phyloP scores from a whole-genome alignment of 2,329 filamentous ascomycete species.

The Xylariaceae sp. region DNA sequence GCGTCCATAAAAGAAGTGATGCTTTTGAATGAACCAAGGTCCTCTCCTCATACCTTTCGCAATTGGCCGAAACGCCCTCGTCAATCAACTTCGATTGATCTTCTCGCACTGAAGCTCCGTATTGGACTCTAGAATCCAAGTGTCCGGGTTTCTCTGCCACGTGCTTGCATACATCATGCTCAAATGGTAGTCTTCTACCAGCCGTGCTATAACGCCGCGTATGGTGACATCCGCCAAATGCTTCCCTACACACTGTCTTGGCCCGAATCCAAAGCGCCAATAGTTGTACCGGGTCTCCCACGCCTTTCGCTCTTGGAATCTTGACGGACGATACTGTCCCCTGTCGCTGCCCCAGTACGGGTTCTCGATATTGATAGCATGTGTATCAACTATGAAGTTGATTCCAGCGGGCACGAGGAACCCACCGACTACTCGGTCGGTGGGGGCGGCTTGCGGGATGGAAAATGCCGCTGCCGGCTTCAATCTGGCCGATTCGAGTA shows the following conservation, averaged over 20 bases:
- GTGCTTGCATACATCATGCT: not conserved
- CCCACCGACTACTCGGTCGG: conserved; percentile 29
- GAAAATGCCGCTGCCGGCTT: conserved; percentile 37
- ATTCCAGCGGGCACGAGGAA: conserved; percentile 34
- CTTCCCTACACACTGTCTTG: conserved; percentile 39
- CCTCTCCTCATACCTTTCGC: too few relatives aligned
- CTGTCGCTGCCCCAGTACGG: conserved; percentile 35
- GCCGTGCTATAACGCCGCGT: conserved; percentile 14
- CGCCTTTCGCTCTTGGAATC: conserved; percentile 21
- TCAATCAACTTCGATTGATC: too few relatives aligned
- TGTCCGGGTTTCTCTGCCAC: conserved; percentile 10
- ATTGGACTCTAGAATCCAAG: conserved; percentile 15
- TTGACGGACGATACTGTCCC: conserved; percentile 30
- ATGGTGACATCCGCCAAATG: conserved; percentile 36
- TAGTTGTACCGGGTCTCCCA: conserved; percentile 31
- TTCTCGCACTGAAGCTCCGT: conserved; percentile 1
- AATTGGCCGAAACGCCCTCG: too few relatives aligned
- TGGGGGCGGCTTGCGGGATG: conserved; percentile 36
- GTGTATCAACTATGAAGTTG: conserved; percentile 38
- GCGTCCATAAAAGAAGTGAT: too few relatives aligned
- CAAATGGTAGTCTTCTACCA: conserved; percentile 14
- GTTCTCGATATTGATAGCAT: conserved; percentile 38
- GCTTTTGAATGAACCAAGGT: too few relatives aligned
- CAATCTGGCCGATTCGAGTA: conserved; percentile 37
- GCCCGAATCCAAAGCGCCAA: conserved; percentile 43